phyloP scores from a whole-genome alignment of 768 basidiomycete genomes.

The Pleurotus eryngii region DNA sequence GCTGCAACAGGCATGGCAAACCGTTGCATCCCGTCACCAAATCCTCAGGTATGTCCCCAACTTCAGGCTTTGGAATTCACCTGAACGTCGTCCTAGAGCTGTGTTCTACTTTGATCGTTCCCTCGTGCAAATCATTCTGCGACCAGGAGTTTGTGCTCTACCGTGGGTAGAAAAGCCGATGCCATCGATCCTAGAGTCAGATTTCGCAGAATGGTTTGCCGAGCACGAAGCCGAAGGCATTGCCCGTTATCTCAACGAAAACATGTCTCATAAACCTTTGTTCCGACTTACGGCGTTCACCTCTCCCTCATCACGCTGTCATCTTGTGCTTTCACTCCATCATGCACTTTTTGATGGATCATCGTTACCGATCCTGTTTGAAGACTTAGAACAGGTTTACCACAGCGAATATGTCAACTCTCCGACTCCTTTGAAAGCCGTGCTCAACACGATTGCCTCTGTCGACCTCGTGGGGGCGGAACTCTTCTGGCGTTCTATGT shows the following conservation, averaged over 20 bases:
- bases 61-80: not conserved
- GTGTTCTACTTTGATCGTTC: slow-evolving; percentile 26
- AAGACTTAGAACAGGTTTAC: slow-evolving; percentile 25
- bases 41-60: slow-evolving; percentile 22
- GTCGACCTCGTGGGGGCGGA: slow-evolving; percentile 19
- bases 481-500: slow-evolving; percentile 25
- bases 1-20: slow-evolving; percentile 32
- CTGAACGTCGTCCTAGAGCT: slow-evolving; percentile 19
- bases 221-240: slow-evolving; percentile 11
- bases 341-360: slow-evolving; percentile 33
- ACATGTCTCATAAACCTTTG: slow-evolving; percentile 21
- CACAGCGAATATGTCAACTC: slow-evolving; percentile 2
- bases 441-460: slow-evolving; percentile 22
- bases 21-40: slow-evolving; percentile 19
- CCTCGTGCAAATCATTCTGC: slow-evolving; percentile 26
- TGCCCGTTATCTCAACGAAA: slow-evolving; percentile 24
- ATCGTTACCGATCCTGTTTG: slow-evolving; percentile 25
- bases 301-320: slow-evolving; percentile 3
- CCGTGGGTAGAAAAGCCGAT: slow-evolving; percentile 17
- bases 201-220: slow-evolving; percentile 21
- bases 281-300: slow-evolving; percentile 21
- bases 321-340: slow-evolving; percentile 28
- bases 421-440: slow-evolving; percentile 13
- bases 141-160: slow-evolving; percentile 8
- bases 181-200: not conserved